These are phyloP conservation scores for Exophiala sideris DNA, from an alignment of 2,329 filamentous ascomycete species.

Conservation along the genomic window DNA sequence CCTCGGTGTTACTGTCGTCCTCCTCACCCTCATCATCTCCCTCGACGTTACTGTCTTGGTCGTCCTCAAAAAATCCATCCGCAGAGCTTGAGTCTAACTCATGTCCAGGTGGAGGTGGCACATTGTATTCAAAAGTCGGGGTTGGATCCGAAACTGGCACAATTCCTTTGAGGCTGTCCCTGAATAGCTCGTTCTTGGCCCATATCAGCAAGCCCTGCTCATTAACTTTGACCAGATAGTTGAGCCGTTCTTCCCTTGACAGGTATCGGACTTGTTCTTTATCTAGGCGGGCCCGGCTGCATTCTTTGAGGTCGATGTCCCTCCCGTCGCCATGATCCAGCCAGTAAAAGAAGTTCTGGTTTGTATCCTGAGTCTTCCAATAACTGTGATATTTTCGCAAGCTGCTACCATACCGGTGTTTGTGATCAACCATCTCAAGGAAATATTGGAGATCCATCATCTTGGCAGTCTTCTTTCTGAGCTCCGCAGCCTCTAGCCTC, in stretches of 20 bases:
- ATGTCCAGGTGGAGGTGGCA: conserved; percentile 23
- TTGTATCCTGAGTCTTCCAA: conserved; percentile 74
- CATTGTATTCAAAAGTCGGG: conserved; percentile 49
- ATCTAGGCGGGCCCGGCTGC: conserved; percentile 71
- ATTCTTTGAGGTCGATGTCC: conserved; percentile 65
- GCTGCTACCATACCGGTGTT: conserved; percentile 84
- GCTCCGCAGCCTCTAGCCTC: conserved; percentile 53
- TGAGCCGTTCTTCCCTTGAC: conserved; percentile 72
- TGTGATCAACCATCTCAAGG: conserved; percentile 77
- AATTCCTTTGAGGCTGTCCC: conserved; percentile 65
- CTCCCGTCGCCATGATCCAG: conserved; percentile 76
- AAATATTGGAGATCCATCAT: conserved; percentile 87
- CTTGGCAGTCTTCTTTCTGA: conserved; percentile 64
- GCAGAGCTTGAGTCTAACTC: conserved; percentile 24
- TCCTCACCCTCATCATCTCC: conserved; percentile 35
- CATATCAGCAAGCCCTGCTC: conserved; percentile 72
- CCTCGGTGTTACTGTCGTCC: conserved; percentile 12
- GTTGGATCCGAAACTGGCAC: conserved; percentile 61
- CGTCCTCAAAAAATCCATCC: conserved; percentile 27
- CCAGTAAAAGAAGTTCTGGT: conserved; percentile 94
- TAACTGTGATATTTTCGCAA: conserved; percentile 75
- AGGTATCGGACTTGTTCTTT: conserved; percentile 79
- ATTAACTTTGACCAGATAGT: conserved; percentile 78
- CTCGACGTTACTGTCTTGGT: conserved; percentile 13
- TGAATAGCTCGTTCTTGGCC: conserved; percentile 69